Base-by-base conservation (phyloP, 148 eudicot species). In the Camellia japonica region DNA sequence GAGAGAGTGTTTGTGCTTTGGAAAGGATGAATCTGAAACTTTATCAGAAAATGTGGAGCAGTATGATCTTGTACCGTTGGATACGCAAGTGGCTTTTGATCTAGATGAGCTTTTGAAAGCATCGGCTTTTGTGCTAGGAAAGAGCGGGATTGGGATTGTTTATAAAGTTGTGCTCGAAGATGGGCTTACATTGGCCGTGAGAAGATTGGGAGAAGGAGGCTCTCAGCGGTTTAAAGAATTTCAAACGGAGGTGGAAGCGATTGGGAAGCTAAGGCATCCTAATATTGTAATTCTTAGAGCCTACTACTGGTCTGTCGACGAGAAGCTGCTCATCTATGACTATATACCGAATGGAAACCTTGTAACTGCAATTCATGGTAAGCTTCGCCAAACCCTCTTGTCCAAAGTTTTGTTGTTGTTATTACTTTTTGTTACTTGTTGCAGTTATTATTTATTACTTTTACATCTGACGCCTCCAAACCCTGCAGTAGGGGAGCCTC, bases 191-290 rank as follows among this genome's bases (percentile, higher is more conserved):
- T 87, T 96, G 79, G 98, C 99, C 41, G 99, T 96, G 47, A 92
- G 99, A 81, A 87, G 99, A 83, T 82, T 96, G 59, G 99, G 99
- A 8, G 99, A 96, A 88, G 99, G 99, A 5, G 99, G 98, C 75
- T 91, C 97, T 2, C 98, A 96, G 80, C 84, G 98, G 84, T 90
- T 94, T 73, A 96, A 92, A 83, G 99, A 96, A 80, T 96, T 96
- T 79, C 95, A 94, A 79, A 91, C 91, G 0, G 98, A 96, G 82
- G 99, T 96, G 43, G 98, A 94, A 83, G 98, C 98, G 7, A 88
- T 94, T 81, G 99, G 95, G 79, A 96, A 96, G 87, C 84, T 96
- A 18, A 91, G 86, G 83, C 99, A 96, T 80, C 91, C 90, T 0
- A 96, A 96, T 87, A 75, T 96, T n/a, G 97, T 89, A 4, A 89